A percentile compares a stretch with the other conserved stretches of the same genome.
These are phyloP conservation scores for Eucalyptus pauciflora DNA, from an alignment of 345 rosid genomes.

Conservation along the genomic window DNA sequence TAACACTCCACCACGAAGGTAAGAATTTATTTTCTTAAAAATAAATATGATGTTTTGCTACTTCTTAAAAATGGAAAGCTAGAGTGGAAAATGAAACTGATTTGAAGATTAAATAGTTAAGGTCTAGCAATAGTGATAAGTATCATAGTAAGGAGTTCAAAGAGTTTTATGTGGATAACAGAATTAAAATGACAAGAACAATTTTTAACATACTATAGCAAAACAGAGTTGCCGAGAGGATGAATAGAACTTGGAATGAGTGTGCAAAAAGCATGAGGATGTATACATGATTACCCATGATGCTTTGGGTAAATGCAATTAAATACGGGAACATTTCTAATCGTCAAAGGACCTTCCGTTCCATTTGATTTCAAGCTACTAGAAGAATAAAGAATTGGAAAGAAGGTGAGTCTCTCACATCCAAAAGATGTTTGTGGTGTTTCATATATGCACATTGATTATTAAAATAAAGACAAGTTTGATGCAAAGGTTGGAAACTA, in stretches of 20 bases:
- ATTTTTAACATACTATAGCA: background rate
- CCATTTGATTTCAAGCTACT: background rate
- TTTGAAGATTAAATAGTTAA: background rate
- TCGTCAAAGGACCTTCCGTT: background rate
- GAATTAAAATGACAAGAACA: background rate
- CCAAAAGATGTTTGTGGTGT: background rate
- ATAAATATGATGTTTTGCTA: background rate
- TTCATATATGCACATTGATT: background rate
- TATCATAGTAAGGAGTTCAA: background rate
- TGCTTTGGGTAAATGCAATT: background rate
- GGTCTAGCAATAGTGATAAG: background rate
- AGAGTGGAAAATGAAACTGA: background rate
- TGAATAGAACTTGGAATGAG: background rate
- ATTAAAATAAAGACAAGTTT: background rate
- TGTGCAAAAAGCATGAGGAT: background rate
- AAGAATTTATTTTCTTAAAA: background rate
- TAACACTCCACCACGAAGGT: background rate
- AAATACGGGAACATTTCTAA: background rate
- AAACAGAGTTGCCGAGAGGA: background rate
- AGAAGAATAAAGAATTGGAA: background rate
- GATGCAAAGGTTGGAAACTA: background rate
- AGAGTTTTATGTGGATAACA: background rate
- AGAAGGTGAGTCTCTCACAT: background rate
- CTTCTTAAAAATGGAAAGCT: background rate
- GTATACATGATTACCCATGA: background rate